A percentile compares a stretch with the other conserved stretches of the same genome.
Conservation (phyloP, 176 grass and related monocot species). For the Canna indica region DNA sequence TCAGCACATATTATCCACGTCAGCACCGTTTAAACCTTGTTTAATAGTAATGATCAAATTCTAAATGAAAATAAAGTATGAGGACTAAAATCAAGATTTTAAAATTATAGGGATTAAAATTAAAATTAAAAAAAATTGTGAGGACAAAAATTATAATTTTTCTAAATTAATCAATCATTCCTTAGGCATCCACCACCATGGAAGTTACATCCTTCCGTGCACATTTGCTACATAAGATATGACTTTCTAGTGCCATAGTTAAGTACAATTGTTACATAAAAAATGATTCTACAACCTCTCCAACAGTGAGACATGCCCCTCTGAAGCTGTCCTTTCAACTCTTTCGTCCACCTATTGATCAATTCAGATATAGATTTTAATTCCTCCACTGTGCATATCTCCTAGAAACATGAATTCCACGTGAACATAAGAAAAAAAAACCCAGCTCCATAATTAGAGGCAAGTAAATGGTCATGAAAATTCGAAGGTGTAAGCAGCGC, state of each 20-base stretch:
- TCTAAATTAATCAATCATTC: neutral
- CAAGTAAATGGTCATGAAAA: neutral
- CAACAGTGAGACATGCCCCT: slow-evolving; percentile 54
- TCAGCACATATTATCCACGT: too few species aligned
- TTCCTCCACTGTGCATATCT: slow-evolving; percentile 64
- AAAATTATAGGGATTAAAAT: too few species aligned
- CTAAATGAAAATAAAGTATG: too few species aligned
- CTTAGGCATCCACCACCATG: neutral
- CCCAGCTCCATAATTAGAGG: neutral
- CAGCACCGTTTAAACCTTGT: too few species aligned
- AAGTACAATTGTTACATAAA: neutral
- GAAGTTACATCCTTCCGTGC: too few species aligned
- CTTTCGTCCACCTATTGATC: slow-evolving; percentile 59
- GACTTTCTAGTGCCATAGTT: neutral
- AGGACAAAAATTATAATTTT: too few species aligned
- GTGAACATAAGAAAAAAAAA: neutral
- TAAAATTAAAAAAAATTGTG: too few species aligned
- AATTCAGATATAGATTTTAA: slow-evolving; percentile 59
- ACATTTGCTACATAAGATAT: neutral
- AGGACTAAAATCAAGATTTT: too few species aligned
- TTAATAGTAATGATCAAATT: too few species aligned
- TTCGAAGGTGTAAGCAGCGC: too few species aligned
- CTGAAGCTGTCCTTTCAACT: slow-evolving; percentile 64
- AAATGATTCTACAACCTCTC: slow-evolving; percentile 41
- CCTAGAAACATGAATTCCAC: slow-evolving; percentile 37